phyloP scores from a whole-genome alignment of 768 basidiomycete species.

The Grammothele lineata region DNA sequence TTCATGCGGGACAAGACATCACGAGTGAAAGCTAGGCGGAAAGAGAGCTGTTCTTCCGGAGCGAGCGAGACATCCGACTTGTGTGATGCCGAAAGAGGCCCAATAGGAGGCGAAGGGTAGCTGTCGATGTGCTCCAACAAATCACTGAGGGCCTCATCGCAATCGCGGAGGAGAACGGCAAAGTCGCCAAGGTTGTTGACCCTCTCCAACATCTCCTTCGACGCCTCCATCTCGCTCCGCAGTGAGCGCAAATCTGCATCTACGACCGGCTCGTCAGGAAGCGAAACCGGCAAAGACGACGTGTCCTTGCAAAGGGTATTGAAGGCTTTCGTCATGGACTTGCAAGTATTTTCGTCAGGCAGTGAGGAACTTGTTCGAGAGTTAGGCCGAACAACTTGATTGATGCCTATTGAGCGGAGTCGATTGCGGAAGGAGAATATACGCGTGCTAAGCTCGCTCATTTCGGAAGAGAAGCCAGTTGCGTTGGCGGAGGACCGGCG shows the following conservation, averaged over 20 bases:
- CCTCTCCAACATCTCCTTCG: constrained; percentile 44
- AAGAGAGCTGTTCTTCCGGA: constrained; percentile 64
- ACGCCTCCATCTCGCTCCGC: constrained; percentile 50
- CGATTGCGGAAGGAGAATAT: constrained; percentile 55
- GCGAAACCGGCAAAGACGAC: constrained; percentile 40
- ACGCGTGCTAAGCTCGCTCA: constrained; percentile 42
- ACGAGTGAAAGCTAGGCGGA: constrained; percentile 62
- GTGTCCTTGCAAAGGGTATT: constrained; percentile 41
- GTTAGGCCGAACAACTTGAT: constrained; percentile 44
- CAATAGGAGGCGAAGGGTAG: constrained; percentile 59
- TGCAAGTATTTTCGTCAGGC: constrained; percentile 46
- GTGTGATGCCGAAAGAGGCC: constrained; percentile 49
- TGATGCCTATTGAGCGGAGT: constrained; percentile 58
- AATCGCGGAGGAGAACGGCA: constrained; percentile 42
- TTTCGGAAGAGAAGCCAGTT: constrained; percentile 32
- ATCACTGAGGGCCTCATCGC: constrained; percentile 79
- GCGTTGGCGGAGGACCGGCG: constrained; percentile 32
- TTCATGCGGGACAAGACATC: constrained; percentile 45
- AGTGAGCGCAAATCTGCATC: constrained; percentile 63
- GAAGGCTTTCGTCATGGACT: constrained; percentile 46
- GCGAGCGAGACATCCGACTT: constrained; percentile 35
- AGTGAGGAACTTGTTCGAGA: constrained; percentile 35
- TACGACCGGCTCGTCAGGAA: constrained; percentile 33
- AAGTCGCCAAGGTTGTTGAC: constrained; percentile 56
- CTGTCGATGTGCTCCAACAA: constrained; percentile 84